These are phyloP conservation scores for Myrmaecium sp. DNA, from an alignment of 2,329 filamentous ascomycete genomes.

Conservation along the genomic window DNA sequence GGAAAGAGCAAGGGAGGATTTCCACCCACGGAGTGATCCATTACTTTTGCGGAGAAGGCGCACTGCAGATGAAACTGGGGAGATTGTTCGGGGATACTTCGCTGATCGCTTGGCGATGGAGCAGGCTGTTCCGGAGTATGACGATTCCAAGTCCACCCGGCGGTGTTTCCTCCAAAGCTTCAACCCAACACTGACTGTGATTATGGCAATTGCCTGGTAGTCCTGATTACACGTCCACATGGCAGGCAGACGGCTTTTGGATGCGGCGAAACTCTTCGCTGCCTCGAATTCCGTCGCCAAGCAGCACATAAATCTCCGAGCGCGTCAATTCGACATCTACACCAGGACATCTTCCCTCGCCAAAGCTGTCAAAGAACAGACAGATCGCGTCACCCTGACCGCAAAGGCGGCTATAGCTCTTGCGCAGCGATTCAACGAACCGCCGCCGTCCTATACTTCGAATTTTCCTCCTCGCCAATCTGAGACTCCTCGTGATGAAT, in stretches of 20 bases:
- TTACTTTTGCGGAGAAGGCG: conserved; percentile 3
- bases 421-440: conserved; percentile 39
- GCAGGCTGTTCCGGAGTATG: no score
- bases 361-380: conserved; percentile 43
- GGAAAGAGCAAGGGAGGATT: no score
- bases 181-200: no score
- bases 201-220: no score
- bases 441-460: conserved; percentile 17
- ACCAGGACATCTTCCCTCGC: conserved; percentile 47
- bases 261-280: conserved; percentile 33
- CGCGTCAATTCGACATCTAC: conserved; percentile 45
- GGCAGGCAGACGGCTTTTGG: conserved; percentile 34
- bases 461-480: conserved; percentile 10
- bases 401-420: conserved; percentile 43
- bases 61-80: conserved; percentile 4
- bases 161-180: no score
- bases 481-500: conserved; percentile 8
- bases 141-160: no score
- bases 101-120: no score
- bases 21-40: no score
- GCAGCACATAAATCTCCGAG: conserved; percentile 41
- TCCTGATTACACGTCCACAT: conserved; percentile 14
- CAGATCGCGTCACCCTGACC: conserved; percentile 43
- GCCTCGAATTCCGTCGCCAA: conserved; percentile 28
- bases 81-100: conserved; percentile 6